phyloP scores from a whole-genome alignment of 1,284 basidiomycete genomes.

The Ceratobasidium sp. region DNA sequence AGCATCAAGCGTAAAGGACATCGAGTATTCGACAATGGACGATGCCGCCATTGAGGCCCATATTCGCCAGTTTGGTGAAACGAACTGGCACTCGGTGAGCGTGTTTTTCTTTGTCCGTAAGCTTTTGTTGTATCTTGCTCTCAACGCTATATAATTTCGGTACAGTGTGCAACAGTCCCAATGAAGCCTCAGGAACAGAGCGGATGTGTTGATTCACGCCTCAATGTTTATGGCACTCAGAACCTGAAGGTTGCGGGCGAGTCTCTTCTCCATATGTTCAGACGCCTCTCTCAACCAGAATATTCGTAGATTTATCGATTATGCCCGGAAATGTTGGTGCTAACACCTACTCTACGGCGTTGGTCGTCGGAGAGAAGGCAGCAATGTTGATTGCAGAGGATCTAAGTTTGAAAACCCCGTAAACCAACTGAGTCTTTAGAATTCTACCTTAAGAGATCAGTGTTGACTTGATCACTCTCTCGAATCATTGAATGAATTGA shows the following conservation, averaged over 20 bases:
- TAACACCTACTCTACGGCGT: conserved; percentile 28
- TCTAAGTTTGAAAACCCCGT: conserved; percentile 14
- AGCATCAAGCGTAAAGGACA: conserved; percentile 52
- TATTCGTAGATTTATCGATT: background rate
- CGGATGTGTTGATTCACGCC: conserved; percentile 71
- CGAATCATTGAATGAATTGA: no score
- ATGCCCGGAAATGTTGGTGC: conserved; percentile 30
- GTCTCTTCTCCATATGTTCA: background rate
- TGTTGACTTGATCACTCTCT: no score
- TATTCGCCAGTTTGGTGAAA: conserved; percentile 37
- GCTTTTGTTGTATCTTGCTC: background rate
- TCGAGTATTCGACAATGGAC: conserved; percentile 53
- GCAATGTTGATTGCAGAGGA: conserved; percentile 42
- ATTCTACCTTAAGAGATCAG: no score
- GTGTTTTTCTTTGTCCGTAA: no score
- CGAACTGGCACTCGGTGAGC: conserved; percentile 41
- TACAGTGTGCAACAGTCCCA: conserved; percentile 67
- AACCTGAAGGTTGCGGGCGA: conserved; percentile 69
- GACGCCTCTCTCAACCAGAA: no score
- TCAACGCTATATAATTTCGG: no score
- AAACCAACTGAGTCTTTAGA: background rate
- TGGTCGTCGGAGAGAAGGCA: conserved; percentile 35
- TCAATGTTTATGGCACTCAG: conserved; percentile 74
- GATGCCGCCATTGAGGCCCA: conserved; percentile 51
- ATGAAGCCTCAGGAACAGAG: conserved; percentile 71